phyloP scores from a whole-genome alignment of 2,329 filamentous ascomycete genomes.

The Pseudocercospora vitis region DNA sequence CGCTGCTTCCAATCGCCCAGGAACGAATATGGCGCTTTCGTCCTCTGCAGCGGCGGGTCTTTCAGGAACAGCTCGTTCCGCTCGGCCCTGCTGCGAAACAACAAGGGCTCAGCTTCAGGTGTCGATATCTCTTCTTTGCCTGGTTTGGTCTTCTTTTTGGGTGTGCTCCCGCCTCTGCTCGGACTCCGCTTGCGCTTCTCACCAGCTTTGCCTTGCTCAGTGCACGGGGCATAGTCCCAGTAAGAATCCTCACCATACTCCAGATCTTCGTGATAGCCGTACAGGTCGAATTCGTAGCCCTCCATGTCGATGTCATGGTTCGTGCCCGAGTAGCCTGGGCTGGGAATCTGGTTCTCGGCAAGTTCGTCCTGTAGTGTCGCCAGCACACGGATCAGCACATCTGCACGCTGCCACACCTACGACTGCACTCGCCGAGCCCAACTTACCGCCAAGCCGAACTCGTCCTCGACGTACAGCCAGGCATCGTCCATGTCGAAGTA shows the following conservation, averaged over 20 bases:
- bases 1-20: slow-evolving; percentile 48
- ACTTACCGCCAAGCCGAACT: slow-evolving; percentile 41
- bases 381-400: neutral
- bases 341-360: slow-evolving; percentile 49
- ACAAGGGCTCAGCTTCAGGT: slow-evolving; percentile 30
- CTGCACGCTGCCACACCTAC: neutral
- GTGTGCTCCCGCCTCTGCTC: slow-evolving; percentile 9
- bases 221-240: slow-evolving; percentile 39
- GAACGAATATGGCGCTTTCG: slow-evolving; percentile 41
- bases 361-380: slow-evolving; percentile 49
- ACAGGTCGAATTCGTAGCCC: slow-evolving; percentile 48
- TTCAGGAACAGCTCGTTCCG: slow-evolving; percentile 11
- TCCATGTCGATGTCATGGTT: slow-evolving; percentile 35
- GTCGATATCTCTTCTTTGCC: slow-evolving; percentile 14
- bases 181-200: slow-evolving; percentile 37
- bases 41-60: slow-evolving; percentile 25
- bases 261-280: slow-evolving; percentile 51
- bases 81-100: slow-evolving; percentile 28
- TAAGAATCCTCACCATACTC: slow-evolving; percentile 51
- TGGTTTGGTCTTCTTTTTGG: slow-evolving; percentile 32
- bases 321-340: slow-evolving; percentile 41
- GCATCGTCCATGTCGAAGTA: slow-evolving; percentile 42
- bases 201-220: slow-evolving; percentile 22
- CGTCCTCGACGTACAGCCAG: slow-evolving; percentile 51
- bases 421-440: neutral